Evolutionary conservation across 1,139 yeast species (phyloP), one percentile per base, ranked within the genome.

Genomic region (Pichia sp.): DNA sequence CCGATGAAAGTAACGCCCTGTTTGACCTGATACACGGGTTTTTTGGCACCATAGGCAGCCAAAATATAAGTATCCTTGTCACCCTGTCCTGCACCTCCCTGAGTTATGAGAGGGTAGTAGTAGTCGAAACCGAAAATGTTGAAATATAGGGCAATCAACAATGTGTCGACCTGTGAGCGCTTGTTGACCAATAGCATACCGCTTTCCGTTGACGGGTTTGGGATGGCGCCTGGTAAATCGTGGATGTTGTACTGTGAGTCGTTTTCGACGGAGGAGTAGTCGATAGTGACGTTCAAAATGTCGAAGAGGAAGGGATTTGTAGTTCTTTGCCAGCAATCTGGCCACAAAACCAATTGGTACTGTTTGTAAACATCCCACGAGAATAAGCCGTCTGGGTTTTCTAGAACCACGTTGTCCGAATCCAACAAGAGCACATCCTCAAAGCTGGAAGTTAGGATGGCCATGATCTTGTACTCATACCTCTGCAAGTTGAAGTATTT

Each of bases 81-180:
- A 49, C 89, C 89, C 68, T 84, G 87, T 29, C 88, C 89, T 1
- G 87, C 87, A 13, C 84, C 76, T 6, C 88, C 87, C 67, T 82
- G 88, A 0, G 87, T 78, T 60, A 83, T 69, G 54, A 84, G 67
- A 3, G 87, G 84, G 62, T 83, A 83, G 65, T 81, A 84, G 61
- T 72, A 74, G 44, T 78, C 65, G 8, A 86, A 85, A 0, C 89
- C 89, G 67, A 73, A 80, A 3, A 81, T 72, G 65, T 83, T 83
- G 63, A 83, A 82, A 67, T 82, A 84, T 36, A 83, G 68, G 4
- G 83, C 73, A 36, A 83, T 67, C 36, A 82, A 67, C 52, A 83
- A 66, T 0, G 86, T 79, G 48, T 75, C 75, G 45, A 74, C 68
- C 56, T 82, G 87, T 34, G 68, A 66, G 2, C 76, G 72, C 61